Evolutionary conservation across 495 filamentous ascomycete genomes (phyloP).

Genomic region (Podospora pseudocomata): DNA sequence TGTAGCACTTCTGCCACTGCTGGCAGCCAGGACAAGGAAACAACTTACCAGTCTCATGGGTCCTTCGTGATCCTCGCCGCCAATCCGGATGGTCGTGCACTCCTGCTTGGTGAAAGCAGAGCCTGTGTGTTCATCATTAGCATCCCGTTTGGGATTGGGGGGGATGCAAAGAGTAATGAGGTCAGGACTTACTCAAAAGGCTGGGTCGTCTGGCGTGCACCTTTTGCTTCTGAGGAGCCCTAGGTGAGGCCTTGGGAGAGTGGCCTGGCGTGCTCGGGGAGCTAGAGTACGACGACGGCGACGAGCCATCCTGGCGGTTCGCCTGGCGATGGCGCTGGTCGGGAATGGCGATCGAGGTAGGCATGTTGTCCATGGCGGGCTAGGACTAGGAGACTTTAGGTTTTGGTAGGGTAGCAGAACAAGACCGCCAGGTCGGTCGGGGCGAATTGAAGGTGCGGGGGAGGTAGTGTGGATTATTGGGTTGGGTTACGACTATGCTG

Average conservation of each 20-base stretch:
- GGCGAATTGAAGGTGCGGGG: too few relatives aligned
- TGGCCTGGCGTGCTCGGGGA: slow-evolving; percentile 47
- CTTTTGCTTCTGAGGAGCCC: slow-evolving; percentile 39
- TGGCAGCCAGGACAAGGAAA: not conserved
- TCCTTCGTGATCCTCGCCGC: slow-evolving; percentile 58
- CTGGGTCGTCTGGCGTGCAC: slow-evolving; percentile 51
- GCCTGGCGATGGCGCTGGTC: slow-evolving; percentile 36
- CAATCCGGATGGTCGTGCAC: slow-evolving; percentile 66
- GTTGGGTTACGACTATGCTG: slow-evolving; percentile 10
- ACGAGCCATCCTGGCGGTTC: slow-evolving; percentile 43
- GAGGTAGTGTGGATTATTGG: not conserved
- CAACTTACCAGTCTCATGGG: slow-evolving; percentile 57
- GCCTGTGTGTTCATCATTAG: slow-evolving; percentile 41
- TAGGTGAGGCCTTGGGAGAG: slow-evolving; percentile 32
- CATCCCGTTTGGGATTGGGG: not conserved
- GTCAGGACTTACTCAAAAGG: slow-evolving; percentile 46
- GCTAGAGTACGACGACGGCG: slow-evolving; percentile 51
- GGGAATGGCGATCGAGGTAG: slow-evolving; percentile 54
- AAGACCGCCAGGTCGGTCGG: not conserved
- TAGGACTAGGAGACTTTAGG: not conserved
- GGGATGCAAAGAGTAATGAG: too few relatives aligned
- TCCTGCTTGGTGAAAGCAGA: slow-evolving; percentile 61
- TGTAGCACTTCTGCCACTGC: not conserved
- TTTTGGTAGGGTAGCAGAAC: not conserved
- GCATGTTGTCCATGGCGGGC: slow-evolving; percentile 35